phyloP scores from a whole-genome alignment of 2,329 filamentous ascomycete genomes.

The Diaporthe eres region DNA sequence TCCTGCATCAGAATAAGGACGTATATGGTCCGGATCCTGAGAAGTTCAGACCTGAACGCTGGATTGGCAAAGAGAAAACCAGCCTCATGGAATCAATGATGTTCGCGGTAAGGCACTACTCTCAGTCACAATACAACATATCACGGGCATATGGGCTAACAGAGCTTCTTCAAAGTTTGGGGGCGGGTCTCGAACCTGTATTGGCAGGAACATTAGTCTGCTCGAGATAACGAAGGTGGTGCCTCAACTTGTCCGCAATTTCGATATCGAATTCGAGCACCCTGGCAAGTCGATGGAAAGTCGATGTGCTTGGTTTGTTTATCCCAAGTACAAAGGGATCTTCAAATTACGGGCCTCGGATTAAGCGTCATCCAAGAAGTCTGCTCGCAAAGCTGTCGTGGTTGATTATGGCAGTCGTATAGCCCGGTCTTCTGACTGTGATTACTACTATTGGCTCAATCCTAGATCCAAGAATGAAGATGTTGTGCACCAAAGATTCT shows the following conservation, averaged over 20 bases:
- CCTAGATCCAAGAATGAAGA: not conserved
- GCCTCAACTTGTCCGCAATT: not conserved
- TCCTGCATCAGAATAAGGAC: constrained; percentile 68
- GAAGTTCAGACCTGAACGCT: constrained; percentile 69
- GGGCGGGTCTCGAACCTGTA: constrained; percentile 64
- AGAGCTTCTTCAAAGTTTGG: constrained; percentile 57
- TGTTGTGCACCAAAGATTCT: not conserved
- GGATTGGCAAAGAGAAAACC: constrained; percentile 49
- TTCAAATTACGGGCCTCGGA: not conserved
- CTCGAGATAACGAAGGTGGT: constrained; percentile 24
- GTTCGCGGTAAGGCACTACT: constrained; percentile 9
- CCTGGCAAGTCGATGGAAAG: not conserved
- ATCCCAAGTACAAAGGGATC: not conserved
- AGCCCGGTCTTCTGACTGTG: no score
- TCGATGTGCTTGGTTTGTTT: not conserved
- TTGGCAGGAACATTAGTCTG: constrained; percentile 46
- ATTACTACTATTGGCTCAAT: no score
- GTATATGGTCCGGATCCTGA: constrained; percentile 71
- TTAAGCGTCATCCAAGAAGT: not conserved
- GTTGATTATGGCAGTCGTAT: not conserved
- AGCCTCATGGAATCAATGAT: constrained; percentile 39
- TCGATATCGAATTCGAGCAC: not conserved
- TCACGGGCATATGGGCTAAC: not conserved
- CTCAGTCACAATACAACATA: no score
- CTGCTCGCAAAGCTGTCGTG: not conserved